A percentile compares a stretch with the other conserved stretches of the same genome.
These are phyloP conservation scores for Punctularia strigosozonata DNA, from an alignment of 768 basidiomycete genomes.

Conservation along the genomic window DNA sequence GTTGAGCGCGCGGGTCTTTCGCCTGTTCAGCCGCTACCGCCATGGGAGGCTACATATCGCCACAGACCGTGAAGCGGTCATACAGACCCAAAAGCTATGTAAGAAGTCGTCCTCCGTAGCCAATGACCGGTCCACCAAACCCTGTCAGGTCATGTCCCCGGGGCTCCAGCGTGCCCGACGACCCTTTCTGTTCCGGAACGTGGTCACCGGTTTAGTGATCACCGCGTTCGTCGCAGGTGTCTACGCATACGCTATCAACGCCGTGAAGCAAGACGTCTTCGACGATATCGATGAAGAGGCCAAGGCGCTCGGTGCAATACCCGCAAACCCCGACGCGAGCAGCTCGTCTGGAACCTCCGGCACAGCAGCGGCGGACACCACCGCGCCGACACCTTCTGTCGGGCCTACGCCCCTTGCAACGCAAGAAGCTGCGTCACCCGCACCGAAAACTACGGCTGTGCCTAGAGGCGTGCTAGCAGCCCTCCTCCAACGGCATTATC, in stretches of 20 bases:
- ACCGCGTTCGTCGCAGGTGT: slow-evolving; percentile 69
- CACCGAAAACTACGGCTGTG: slow-evolving; percentile 3
- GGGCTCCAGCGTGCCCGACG: slow-evolving; percentile 80
- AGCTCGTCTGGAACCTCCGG: not conserved
- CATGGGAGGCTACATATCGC: no score
- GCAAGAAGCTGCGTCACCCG: slow-evolving; percentile 1
- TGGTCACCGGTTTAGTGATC: slow-evolving; percentile 62
- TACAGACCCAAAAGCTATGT: no score
- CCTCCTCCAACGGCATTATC: slow-evolving; percentile 32
- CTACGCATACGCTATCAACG: slow-evolving; percentile 88
- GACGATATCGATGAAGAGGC: slow-evolving; percentile 79
- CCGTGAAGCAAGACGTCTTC: slow-evolving; percentile 90
- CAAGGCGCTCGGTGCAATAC: slow-evolving; percentile 29
- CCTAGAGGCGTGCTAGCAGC: slow-evolving; percentile 34
- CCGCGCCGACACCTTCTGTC: slow-evolving; percentile 1
- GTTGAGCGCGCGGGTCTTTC: no score
- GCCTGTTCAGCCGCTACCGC: no score
- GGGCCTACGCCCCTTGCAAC: not conserved
- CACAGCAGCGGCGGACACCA: not conserved
- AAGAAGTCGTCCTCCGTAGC: no score
- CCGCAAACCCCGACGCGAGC: slow-evolving; percentile 7
- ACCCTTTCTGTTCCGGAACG: slow-evolving; percentile 73
- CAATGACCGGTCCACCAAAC: no score
- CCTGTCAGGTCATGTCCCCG: slow-evolving; percentile 76
- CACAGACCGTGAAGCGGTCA: no score